Base-by-base conservation (phyloP, 1,284 basidiomycete species). In the Golubevia sp. region DNA sequence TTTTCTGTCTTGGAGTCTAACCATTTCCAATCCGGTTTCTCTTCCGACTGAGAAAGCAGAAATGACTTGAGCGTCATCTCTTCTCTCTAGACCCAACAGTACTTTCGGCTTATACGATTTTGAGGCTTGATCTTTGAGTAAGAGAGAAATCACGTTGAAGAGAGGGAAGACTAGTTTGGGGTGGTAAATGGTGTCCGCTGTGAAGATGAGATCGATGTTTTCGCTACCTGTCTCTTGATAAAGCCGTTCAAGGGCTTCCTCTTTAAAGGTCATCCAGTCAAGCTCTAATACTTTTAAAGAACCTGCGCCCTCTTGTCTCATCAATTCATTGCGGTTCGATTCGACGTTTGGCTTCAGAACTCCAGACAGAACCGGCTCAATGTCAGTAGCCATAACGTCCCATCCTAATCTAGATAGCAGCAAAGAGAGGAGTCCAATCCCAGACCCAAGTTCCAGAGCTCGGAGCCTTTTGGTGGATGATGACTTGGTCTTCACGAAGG, bases 121-220 rank as follows among this genome's bases (percentile, higher is more conserved):
- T 87, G 38, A 93, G 84, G 70, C 76, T 0, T 92, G 88, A 81
- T 94, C 93, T 4, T 92, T 88, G 11, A 89, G 86, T 83, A 94
- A 93, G 26, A 95, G 84, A 52, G 89, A 86, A 4, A 93, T 83
- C n/a, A 91, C 89, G 51, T 88, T 87, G 52, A 94, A 87, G 54
- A 96, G 88, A 0, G 91, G 91, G 18, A 86, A 78, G 27, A 91
- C 84, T 56, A 95, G 89, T 6, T 87, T 85, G 0, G 87, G 79
- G 27, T 87, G 84, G 82, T 94, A 96, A 59, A 95, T 85, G 0
- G 94, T 95, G 84, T 97, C 94, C 61, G 93, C 90, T 18, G 92
- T 90, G 61, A 92, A 83, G 68, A 96, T 90, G 65, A 94, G 86
- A 84, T 94, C 91, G 85, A 91, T 91, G 7, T 58, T 58, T 0